Base-by-base conservation (phyloP, 306 rosid genomes). In the Lotus japonicus region DNA sequence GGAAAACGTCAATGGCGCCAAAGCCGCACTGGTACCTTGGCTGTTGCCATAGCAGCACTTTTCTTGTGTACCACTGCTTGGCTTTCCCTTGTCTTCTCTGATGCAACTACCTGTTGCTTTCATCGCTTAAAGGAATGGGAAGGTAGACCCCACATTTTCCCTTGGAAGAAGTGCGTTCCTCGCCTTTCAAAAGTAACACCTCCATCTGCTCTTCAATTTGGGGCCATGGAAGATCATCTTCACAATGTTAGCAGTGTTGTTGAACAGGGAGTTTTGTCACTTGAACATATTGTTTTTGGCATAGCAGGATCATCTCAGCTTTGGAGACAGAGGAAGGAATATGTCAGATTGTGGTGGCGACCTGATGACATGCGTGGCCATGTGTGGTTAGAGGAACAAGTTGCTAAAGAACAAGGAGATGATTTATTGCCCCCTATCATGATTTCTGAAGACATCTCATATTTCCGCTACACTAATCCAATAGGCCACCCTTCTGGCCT, bases 401-500 rank as follows among this genome's bases (percentile, higher is more conserved):
- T 85, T 35, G 79, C 68, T 21, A 68, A 51, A 55, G 87, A 76
- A 38, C 50, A 68, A 14, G 68, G 72, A 11, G 95, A 88, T 74
- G 62, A 68, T 50, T 71, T 76, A 41, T 69, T 86, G 63, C 96
- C 96, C 28, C 77, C 86, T 21, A 55, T 79, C 18, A 79, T 84
- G 89, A 78, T 89, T 46, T 89, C 92, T 14, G 86, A 84, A 74
- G 96, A 86, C 73, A 80, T 79, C 54, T 89, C 96, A 7, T 52
- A 83, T 64, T 89, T 89, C 62, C 92, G 81, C 60, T 89, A 89
- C 75, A 86, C 92, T 16, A 86, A 86, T 74, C 92, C 96, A 45
- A 57, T 74, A 4, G 92, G 96, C 33, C 89, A 86, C 81, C 96
- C 96, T 60, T 89, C 96, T 56, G 92, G 96, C 56, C 80, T 89